Conservation (phyloP, 106 monocot genomes). For the Allium sativum region DNA sequence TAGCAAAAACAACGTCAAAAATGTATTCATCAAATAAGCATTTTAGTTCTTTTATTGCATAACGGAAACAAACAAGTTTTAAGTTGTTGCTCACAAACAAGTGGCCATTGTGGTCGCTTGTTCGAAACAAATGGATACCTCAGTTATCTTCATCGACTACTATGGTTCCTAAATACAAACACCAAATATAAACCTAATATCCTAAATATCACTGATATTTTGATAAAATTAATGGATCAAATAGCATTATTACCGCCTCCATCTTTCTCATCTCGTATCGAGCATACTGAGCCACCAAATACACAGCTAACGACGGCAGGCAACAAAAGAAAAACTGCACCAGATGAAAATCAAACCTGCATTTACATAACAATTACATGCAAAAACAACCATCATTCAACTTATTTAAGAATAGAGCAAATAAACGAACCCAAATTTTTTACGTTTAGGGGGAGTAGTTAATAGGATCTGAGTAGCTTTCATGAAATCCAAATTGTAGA, state of each 20-base stretch:
- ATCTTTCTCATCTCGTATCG: constrained; percentile 60
- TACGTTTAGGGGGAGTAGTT: constrained; percentile 56
- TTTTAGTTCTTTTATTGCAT: too few species aligned
- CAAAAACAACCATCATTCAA: background rate
- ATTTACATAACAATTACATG: background rate
- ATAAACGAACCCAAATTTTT: constrained; percentile 52
- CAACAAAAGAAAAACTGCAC: constrained; percentile 81
- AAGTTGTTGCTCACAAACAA: too few species aligned
- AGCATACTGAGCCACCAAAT: constrained; percentile 73
- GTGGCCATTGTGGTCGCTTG: too few species aligned
- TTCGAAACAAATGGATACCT: too few species aligned
- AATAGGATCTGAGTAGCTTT: constrained; percentile 63
- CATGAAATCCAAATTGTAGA: constrained; percentile 54
- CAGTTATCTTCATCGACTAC: too few species aligned
- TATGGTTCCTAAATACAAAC: too few species aligned
- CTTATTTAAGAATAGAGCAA: too few species aligned
- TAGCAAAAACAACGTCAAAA: too few species aligned
- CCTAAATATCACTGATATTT: too few species aligned
- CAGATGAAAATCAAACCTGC: constrained; percentile 72
- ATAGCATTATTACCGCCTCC: constrained; percentile 43
- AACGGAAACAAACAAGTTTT: too few species aligned
- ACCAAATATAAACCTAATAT: too few species aligned
- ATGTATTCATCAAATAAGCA: too few species aligned
- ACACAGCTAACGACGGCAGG: constrained; percentile 75
- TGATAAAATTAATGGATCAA: background rate